Percentiles rank a stretch among this genome's conserved stretches.
These are phyloP conservation scores for Madurella mycetomatis DNA, from an alignment of 2,329 filamentous ascomycete species.

Conservation along the genomic window DNA sequence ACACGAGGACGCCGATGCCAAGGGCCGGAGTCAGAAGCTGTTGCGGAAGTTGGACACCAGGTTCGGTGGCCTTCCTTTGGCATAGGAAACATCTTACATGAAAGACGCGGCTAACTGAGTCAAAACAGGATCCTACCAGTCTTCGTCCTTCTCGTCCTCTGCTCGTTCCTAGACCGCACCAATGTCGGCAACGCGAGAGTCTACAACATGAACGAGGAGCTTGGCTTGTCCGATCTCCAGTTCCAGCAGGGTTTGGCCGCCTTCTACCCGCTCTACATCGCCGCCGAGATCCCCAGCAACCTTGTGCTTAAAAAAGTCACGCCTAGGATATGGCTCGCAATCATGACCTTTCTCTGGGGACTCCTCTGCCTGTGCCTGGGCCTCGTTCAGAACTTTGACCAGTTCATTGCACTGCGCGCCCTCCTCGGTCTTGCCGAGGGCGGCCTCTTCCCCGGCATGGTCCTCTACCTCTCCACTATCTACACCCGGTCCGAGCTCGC, in stretches of 20 bases:
- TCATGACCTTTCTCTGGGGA: conserved; percentile 54
- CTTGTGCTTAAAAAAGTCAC: conserved; percentile 58
- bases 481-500: conserved; percentile 58
- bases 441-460: conserved; percentile 62
- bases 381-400: conserved; percentile 48
- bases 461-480: conserved; percentile 61
- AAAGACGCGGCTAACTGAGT: conserved; percentile 10
- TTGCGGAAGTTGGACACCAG: conserved; percentile 52
- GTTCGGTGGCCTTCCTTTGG: conserved; percentile 28
- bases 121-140: conserved; percentile 29
- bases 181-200: conserved; percentile 70
- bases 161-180: conserved; percentile 63
- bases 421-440: conserved; percentile 61
- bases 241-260: conserved; percentile 61
- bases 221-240: conserved; percentile 55
- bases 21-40: conserved; percentile 38
- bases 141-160: conserved; percentile 61
- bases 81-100: neutral
- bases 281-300: conserved; percentile 57
- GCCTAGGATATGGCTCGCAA: conserved; percentile 56
- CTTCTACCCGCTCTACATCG: conserved; percentile 62
- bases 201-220: conserved; percentile 54
- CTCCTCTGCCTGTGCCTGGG: conserved; percentile 54
- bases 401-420: conserved; percentile 58
- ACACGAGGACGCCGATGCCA: neutral